These are phyloP conservation scores for Talaromyces albobiverticillius DNA, from an alignment of 2,329 filamentous ascomycete genomes.

Conservation along the genomic window DNA sequence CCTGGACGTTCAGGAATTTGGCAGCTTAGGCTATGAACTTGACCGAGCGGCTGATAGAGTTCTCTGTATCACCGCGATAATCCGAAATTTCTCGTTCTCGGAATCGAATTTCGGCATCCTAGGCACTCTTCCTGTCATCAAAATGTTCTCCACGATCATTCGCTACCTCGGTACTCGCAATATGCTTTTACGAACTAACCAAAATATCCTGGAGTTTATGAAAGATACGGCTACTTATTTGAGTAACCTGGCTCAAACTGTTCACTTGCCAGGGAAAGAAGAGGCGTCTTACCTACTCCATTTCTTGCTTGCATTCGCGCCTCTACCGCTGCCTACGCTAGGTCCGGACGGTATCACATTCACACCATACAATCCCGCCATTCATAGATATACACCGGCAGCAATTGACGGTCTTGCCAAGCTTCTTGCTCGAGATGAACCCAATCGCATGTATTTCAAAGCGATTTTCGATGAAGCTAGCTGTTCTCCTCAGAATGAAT, in stretches of 20 bases:
- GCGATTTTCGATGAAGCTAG: slow-evolving; percentile 75
- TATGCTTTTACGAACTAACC: slow-evolving; percentile 75
- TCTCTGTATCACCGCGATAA: slow-evolving; percentile 85
- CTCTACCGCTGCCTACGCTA: slow-evolving; percentile 65
- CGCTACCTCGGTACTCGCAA: slow-evolving; percentile 85
- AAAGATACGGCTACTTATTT: slow-evolving; percentile 88
- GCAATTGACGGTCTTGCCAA: slow-evolving; percentile 91
- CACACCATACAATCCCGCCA: slow-evolving; percentile 71
- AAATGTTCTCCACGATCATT: slow-evolving; percentile 79
- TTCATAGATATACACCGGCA: slow-evolving; percentile 84
- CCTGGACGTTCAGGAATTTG: slow-evolving; percentile 70
- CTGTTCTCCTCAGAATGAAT: slow-evolving; percentile 66
- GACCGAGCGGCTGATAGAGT: slow-evolving; percentile 83
- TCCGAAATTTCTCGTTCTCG: slow-evolving; percentile 88
- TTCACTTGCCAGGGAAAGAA: slow-evolving; percentile 80
- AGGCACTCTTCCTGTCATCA: slow-evolving; percentile 73
- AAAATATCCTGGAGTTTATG: slow-evolving; percentile 93
- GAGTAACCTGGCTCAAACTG: slow-evolving; percentile 78
- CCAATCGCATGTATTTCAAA: slow-evolving; percentile 82
- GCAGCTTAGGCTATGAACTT: slow-evolving; percentile 73
- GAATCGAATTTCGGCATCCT: slow-evolving; percentile 73
- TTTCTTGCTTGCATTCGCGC: slow-evolving; percentile 87
- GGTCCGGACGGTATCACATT: slow-evolving; percentile 66
- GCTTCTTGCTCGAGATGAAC: slow-evolving; percentile 86
- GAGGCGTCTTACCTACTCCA: slow-evolving; percentile 83